These are phyloP conservation scores for Podospora pseudocomata DNA, from an alignment of 495 filamentous ascomycete genomes.

Conservation along the genomic window DNA sequence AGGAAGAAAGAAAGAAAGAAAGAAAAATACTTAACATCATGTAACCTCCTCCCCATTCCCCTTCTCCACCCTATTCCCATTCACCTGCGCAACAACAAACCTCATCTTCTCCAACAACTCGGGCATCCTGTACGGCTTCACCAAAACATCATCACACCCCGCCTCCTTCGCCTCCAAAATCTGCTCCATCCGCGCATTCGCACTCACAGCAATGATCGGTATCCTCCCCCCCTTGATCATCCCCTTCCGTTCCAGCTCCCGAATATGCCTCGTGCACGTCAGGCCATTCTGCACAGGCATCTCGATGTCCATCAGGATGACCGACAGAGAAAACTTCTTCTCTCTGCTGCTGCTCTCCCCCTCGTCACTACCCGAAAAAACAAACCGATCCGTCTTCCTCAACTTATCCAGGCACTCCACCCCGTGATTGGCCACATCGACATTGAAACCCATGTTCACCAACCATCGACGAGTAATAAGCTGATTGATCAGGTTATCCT, in stretches of 20 bases:
- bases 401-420: slow-evolving; percentile 63
- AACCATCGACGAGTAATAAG: slow-evolving; percentile 64
- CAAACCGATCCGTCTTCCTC: slow-evolving; percentile 28
- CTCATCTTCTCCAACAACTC: slow-evolving; percentile 45
- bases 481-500: slow-evolving; percentile 78
- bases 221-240: slow-evolving; percentile 51
- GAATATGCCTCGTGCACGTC: slow-evolving; percentile 62
- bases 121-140: slow-evolving; percentile 46
- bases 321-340: slow-evolving; percentile 25
- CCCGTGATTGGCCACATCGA: slow-evolving; percentile 70
- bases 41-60: not conserved
- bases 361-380: slow-evolving; percentile 23
- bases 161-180: slow-evolving; percentile 59
- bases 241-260: slow-evolving; percentile 55
- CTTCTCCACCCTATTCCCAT: not conserved
- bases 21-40: no score
- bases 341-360: slow-evolving; percentile 24
- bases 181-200: slow-evolving; percentile 68
- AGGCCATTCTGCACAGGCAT: slow-evolving; percentile 84
- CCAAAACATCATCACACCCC: slow-evolving; percentile 51
- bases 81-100: slow-evolving; percentile 37
- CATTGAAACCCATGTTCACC: slow-evolving; percentile 56
- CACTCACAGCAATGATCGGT: slow-evolving; percentile 74
- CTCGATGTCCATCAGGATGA: slow-evolving; percentile 78
- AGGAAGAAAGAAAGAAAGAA: not conserved